Evolutionary conservation across 2,329 filamentous ascomycete species (phyloP).

Genomic region (Akanthomyces dipterigenus): DNA sequence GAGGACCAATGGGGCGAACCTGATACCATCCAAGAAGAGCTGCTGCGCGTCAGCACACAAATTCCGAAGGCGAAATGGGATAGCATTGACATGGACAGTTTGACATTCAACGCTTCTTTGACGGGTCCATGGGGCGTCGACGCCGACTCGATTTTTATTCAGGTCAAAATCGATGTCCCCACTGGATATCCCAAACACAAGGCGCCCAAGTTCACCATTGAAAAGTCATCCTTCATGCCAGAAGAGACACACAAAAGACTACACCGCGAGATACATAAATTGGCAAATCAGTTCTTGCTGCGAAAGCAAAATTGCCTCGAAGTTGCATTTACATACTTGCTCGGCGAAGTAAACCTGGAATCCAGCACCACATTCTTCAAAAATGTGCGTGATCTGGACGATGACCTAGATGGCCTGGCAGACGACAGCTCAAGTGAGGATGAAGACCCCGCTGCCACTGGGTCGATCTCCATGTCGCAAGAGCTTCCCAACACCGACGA

Average conservation of each 20-base stretch:
- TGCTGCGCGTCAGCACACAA: slow-evolving; percentile 54
- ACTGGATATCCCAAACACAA: slow-evolving; percentile 50
- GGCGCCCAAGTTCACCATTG: slow-evolving; percentile 52
- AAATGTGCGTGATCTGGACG: slow-evolving; percentile 56
- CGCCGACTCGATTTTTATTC: slow-evolving; percentile 52
- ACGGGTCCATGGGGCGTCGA: slow-evolving; percentile 58
- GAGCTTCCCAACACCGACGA: slow-evolving; percentile 50
- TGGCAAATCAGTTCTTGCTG: slow-evolving; percentile 48
- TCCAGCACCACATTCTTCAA: slow-evolving; percentile 56
- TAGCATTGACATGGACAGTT: slow-evolving; percentile 55
- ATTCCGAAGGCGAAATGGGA: slow-evolving; percentile 60
- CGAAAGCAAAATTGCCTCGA: slow-evolving; percentile 57
- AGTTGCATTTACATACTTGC: slow-evolving; percentile 54
- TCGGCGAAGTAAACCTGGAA: slow-evolving; percentile 56
- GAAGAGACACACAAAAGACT: slow-evolving; percentile 45
- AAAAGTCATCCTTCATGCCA: slow-evolving; percentile 57
- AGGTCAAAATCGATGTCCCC: slow-evolving; percentile 55
- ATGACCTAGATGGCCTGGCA: slow-evolving; percentile 47
- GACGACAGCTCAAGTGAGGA: slow-evolving; percentile 85
- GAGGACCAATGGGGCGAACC: slow-evolving; percentile 54
- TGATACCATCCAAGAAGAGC: slow-evolving; percentile 58
- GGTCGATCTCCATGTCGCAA: slow-evolving; percentile 54
- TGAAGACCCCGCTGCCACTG: slow-evolving; percentile 43
- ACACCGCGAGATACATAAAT: slow-evolving; percentile 48
- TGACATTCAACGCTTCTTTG: slow-evolving; percentile 53